Base-by-base conservation (phyloP, 2,329 filamentous ascomycete species). In the Beauveria australis region DNA sequence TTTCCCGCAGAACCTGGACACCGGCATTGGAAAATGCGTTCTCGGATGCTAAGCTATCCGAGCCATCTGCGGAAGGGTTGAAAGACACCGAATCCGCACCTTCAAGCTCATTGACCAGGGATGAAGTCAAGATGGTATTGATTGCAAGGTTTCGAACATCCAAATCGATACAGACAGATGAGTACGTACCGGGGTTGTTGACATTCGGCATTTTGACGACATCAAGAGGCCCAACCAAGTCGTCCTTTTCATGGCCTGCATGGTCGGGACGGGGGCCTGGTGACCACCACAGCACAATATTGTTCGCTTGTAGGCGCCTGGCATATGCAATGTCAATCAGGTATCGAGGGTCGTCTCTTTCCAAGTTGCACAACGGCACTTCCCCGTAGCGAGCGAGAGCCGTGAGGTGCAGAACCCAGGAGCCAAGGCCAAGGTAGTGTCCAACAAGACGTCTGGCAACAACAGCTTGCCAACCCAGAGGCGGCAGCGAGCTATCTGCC, bases 241-340 rank as follows among this genome's bases (percentile, higher is more conserved):
- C 91, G 68, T 99, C 95, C 63, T 88, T 89, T 72, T 99, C 94
- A 71, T 97, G 92, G 0, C 94, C 94, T 51, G 92, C 94, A 74
- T 99, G 94, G 71, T 99, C 94, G 1, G 95, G 94, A 56, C 89
- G 85, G 0, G 93, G 86, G 7, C 88, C 87, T 10, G 85, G 81
- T 19, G 93, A 97, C 94, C 94, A 99, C 94, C 94, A 99, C 7
- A 99, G 79, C 6, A 99, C 89, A 1, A 99, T 91, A 61, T 92
- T 92, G 70, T 93, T 96, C 65, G 89, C 88, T 69, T 96, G 91
- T 56, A 99, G 78, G 19, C 92, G 84, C 61, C 95, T 82, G 0
- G 94, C 94, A 71, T 97, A 99, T 0, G 93, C 90, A 60, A 99
- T 85, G 70, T 99, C 94, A 67, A 99, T 99, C 59, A 99, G 77